Evolutionary conservation across 78 protist genomes (phyloP).

Genomic region (slime mould (Dictyostelium discoideum)): dicty_2.7 NC_007091.3:719001-719500

Average conservation of each 20-base stretch:
- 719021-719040: background rate
- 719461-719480: background rate
- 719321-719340: background rate
- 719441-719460: background rate
- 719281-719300: background rate
- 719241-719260: background rate
- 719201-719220: background rate
- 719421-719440: background rate
- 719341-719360: background rate
- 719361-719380: background rate
- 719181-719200: background rate
- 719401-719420: background rate
- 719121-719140: slow-evolving; percentile 35
- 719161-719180: background rate
- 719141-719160: slow-evolving; percentile 65
- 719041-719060: background rate
- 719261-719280: background rate
- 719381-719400: background rate
- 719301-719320: background rate
- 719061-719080: background rate
- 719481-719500: background rate
- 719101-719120: slow-evolving; percentile 54
- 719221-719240: background rate
- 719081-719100: slow-evolving; percentile 27
- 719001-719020: slow-evolving; percentile 18